Conservation (phyloP, 78 protist species). For the Dictyostelium firmibasis region DNA sequence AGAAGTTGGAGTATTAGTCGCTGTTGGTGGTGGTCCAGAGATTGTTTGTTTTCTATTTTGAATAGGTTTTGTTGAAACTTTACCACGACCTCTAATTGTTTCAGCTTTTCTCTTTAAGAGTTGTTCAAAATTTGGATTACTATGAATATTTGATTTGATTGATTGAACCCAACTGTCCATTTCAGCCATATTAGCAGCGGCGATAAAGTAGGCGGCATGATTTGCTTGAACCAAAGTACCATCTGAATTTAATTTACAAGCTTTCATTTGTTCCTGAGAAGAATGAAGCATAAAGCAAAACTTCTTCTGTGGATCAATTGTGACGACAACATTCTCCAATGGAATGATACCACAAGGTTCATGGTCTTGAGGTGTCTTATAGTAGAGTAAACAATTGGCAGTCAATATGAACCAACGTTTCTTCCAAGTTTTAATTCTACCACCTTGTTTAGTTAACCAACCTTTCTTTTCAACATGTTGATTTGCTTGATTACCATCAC, state of each 20-base stretch:
- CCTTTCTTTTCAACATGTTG: slow-evolving; percentile 82
- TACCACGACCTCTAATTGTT: slow-evolving; percentile 73
- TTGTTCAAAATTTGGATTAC: slow-evolving; percentile 73
- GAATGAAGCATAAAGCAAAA: slow-evolving; percentile 63
- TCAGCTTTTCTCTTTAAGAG: slow-evolving; percentile 57
- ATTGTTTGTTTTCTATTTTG: slow-evolving; percentile 51
- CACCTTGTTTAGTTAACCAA: slow-evolving; percentile 87
- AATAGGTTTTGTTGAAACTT: slow-evolving; percentile 14
- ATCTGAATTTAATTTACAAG: slow-evolving; percentile 77
- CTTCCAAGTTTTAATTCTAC: slow-evolving; percentile 87
- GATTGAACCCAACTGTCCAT: slow-evolving; percentile 79
- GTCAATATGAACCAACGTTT: slow-evolving; percentile 83
- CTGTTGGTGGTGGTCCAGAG: not conserved
- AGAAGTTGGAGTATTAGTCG: not conserved
- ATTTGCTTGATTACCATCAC: slow-evolving; percentile 65
- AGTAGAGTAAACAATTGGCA: slow-evolving; percentile 81
- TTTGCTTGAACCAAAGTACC: slow-evolving; percentile 81
- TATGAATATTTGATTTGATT: slow-evolving; percentile 59
- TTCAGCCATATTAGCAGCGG: slow-evolving; percentile 70
- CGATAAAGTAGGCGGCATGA: slow-evolving; percentile 77
- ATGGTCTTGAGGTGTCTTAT: slow-evolving; percentile 74
- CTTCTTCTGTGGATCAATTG: slow-evolving; percentile 51
- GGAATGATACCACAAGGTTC: slow-evolving; percentile 87
- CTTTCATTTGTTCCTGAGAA: slow-evolving; percentile 70
- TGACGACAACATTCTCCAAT: slow-evolving; percentile 73